Percentiles rank a stretch among this genome's conserved stretches.
Conservation (phyloP, 2,329 filamentous ascomycete genomes). For the Xylaria sp. region DNA sequence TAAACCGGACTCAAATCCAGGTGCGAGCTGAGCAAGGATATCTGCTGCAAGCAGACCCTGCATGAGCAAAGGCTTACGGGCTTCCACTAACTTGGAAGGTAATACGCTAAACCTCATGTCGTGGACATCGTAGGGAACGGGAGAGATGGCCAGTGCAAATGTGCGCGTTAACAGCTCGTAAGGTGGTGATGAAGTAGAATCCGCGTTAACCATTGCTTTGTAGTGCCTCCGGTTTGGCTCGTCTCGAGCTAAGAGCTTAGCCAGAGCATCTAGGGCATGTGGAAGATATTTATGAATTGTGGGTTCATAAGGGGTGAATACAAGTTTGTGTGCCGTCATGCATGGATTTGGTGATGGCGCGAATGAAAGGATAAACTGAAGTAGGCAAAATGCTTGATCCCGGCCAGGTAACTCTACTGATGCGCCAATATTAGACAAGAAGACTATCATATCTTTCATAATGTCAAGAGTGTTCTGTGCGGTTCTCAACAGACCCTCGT, state of each 20-base stretch:
- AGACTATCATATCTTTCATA: conserved; percentile 92
- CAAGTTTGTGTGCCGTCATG: conserved; percentile 61
- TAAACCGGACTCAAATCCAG: conserved; percentile 72
- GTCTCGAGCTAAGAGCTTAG: conserved; percentile 89
- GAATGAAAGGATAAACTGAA: conserved; percentile 91
- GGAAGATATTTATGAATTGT: conserved; percentile 85
- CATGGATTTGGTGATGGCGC: conserved; percentile 77
- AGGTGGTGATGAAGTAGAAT: conserved; percentile 66
- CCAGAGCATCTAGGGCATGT: conserved; percentile 85
- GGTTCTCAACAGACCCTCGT: conserved; percentile 82
- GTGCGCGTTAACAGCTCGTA: conserved; percentile 84
- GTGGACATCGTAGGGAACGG: conserved; percentile 71
- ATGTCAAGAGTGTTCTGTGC: conserved; percentile 89
- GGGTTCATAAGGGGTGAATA: conserved; percentile 83
- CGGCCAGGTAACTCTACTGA: conserved; percentile 80
- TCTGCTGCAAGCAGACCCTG: conserved; percentile 91
- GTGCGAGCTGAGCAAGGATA: conserved; percentile 78
- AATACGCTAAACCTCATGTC: conserved; percentile 64
- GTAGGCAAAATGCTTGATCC: conserved; percentile 83
- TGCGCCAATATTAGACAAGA: conserved; percentile 87
- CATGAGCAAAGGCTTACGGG: conserved; percentile 86
- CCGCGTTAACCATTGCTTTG: conserved; percentile 78
- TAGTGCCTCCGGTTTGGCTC: conserved; percentile 90
- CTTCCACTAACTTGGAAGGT: conserved; percentile 75
- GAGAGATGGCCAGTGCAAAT: conserved; percentile 85